A percentile compares a stretch with the other conserved stretches of the same genome.
These are phyloP conservation scores for Pseudozyma hubeiensis DNA, from an alignment of 1,284 basidiomycete species.

Conservation along the genomic window DNA sequence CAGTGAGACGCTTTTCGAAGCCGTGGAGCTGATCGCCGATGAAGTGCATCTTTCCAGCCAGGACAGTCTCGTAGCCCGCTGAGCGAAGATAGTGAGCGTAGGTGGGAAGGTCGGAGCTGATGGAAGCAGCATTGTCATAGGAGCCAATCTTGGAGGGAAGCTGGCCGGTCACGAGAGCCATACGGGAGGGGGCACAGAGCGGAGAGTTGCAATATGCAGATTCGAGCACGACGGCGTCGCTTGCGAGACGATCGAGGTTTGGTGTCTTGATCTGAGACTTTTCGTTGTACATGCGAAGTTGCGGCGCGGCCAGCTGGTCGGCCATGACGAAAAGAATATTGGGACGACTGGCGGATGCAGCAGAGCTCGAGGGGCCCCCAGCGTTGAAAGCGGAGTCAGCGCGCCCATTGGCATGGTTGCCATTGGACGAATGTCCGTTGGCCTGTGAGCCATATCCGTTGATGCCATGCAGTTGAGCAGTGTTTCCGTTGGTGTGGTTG, in stretches of 20 bases:
- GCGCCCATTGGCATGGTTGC: background rate
- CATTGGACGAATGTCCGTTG: slow-evolving; percentile 3
- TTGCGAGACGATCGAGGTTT: slow-evolving; percentile 34
- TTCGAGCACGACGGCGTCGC: slow-evolving; percentile 33
- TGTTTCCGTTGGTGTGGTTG: slow-evolving; percentile 5
- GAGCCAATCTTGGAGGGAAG: slow-evolving; percentile 38
- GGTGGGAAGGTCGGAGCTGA: slow-evolving; percentile 41
- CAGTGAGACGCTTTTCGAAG: slow-evolving; percentile 43
- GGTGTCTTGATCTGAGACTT: slow-evolving; percentile 40
- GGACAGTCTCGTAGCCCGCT: slow-evolving; percentile 36
- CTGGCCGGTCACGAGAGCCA: slow-evolving; percentile 43
- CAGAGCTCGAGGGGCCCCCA: slow-evolving; percentile 3
- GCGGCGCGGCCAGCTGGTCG: slow-evolving; percentile 40
- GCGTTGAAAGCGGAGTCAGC: background rate
- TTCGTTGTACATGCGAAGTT: slow-evolving; percentile 42
- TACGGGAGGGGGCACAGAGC: slow-evolving; percentile 41
- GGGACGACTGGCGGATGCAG: slow-evolving; percentile 11
- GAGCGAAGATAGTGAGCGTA: slow-evolving; percentile 41
- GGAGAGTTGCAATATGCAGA: slow-evolving; percentile 49
- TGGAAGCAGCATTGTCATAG: slow-evolving; percentile 39
- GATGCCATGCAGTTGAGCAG: background rate
- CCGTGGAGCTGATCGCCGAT: slow-evolving; percentile 44
- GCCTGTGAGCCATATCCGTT: background rate
- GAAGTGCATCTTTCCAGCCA: slow-evolving; percentile 45
- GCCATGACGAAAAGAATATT: slow-evolving; percentile 45